These are phyloP conservation scores for Tetracladium setigerum DNA, from an alignment of 495 filamentous ascomycete genomes.

Conservation along the genomic window DNA sequence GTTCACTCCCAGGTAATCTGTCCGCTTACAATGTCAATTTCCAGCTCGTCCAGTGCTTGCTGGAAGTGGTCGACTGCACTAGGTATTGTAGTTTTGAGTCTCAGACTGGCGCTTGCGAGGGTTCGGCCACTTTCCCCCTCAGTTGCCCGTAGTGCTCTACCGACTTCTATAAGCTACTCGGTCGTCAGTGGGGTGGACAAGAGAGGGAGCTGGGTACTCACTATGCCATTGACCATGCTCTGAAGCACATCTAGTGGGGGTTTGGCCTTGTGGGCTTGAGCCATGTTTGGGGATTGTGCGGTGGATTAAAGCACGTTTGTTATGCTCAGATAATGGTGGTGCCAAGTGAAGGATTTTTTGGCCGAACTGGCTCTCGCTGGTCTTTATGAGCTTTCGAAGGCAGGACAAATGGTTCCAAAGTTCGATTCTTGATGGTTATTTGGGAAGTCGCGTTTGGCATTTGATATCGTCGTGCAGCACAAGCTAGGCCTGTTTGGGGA, in stretches of 20 bases:
- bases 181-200: constrained; percentile 3
- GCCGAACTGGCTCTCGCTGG: no score
- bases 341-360: no score
- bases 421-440: no score
- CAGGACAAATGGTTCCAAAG: no score
- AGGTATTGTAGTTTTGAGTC: constrained; percentile 29
- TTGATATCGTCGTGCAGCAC: no score
- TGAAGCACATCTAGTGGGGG: constrained; percentile 34
- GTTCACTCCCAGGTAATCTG: not conserved
- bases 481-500: no score
- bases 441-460: no score
- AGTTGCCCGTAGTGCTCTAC: constrained; percentile 36
- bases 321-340: no score
- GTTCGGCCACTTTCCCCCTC: constrained; percentile 31
- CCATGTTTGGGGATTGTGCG: constrained; percentile 22
- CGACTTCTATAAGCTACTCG: constrained; percentile 41
- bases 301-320: no score
- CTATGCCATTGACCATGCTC: constrained; percentile 39
- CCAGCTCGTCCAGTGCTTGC: constrained; percentile 40
- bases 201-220: constrained; percentile 19
- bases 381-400: no score
- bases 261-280: constrained; percentile 21
- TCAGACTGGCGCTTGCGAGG: constrained; percentile 18
- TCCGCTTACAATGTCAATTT: constrained; percentile 40
- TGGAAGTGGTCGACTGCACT: constrained; percentile 37